Evolutionary conservation across 2,329 filamentous ascomycete genomes (phyloP).

Genomic region (Aspergillus chevalieri): DNA sequence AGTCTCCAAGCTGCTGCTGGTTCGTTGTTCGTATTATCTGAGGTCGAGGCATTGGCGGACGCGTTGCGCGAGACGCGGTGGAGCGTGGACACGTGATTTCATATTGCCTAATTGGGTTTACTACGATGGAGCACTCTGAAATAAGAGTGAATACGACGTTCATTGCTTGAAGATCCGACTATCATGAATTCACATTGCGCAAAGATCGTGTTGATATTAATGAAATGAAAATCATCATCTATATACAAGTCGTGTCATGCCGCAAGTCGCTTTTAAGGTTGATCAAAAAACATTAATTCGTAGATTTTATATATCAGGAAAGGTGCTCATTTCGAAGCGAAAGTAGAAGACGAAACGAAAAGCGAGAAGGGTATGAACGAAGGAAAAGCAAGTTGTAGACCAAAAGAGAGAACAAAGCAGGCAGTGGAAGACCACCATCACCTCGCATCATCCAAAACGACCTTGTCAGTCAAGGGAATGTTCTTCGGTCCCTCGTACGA

Average conservation of each 20-base stretch:
- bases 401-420: not conserved
- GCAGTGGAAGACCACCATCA: constrained; percentile 15
- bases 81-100: not conserved
- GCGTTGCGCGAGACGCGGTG: not conserved
- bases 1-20: not conserved
- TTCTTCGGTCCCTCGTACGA: constrained; percentile 33
- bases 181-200: too few relatives aligned
- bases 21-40: too few relatives aligned
- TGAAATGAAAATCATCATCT: not conserved
- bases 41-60: not conserved
- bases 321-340: not conserved
- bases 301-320: not conserved
- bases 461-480: constrained; percentile 30
- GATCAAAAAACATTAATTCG: not conserved
- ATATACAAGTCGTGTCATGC: not conserved
- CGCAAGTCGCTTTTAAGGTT: not conserved
- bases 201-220: too few relatives aligned
- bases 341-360: not conserved
- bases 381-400: not conserved
- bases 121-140: not conserved
- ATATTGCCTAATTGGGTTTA: not conserved
- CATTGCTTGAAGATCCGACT: too few relatives aligned
- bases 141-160: too few relatives aligned
- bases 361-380: not conserved
- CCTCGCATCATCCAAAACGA: constrained; percentile 25